Evolutionary conservation across 2,329 filamentous ascomycete genomes (phyloP).

Genomic region (Zarea fungicola): DNA sequence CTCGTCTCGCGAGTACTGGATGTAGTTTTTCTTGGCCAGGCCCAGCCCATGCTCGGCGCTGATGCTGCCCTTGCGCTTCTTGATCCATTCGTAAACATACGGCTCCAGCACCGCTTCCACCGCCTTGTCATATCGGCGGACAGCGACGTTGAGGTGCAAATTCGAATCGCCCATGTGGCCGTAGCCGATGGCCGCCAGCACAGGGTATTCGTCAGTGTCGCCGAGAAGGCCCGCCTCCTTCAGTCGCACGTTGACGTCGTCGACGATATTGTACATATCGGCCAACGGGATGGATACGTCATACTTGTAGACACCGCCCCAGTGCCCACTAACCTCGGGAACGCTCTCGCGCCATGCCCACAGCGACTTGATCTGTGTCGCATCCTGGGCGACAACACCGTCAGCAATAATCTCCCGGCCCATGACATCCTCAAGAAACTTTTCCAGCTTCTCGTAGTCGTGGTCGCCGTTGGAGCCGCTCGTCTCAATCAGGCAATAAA

Average conservation of each 20-base stretch:
- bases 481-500: constrained; percentile 96
- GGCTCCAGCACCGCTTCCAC: constrained; percentile 88
- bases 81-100: constrained; percentile 96
- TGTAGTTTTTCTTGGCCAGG: constrained; percentile 90
- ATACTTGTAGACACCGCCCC: constrained; percentile 97
- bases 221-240: constrained; percentile 70
- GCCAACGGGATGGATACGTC: constrained; percentile 89
- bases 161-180: constrained; percentile 98
- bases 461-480: constrained; percentile 92
- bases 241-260: constrained; percentile 73
- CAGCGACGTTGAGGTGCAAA: constrained; percentile 85
- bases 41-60: constrained; percentile 95
- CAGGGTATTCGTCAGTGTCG: constrained; percentile 68
- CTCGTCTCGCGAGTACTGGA: constrained; percentile 85
- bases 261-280: constrained; percentile 84
- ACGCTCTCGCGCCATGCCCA: constrained; percentile 95
- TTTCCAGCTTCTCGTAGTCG: constrained; percentile 84
- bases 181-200: constrained; percentile 88
- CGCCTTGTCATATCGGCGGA: constrained; percentile 74
- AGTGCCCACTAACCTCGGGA: constrained; percentile 81
- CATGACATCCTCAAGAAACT: constrained; percentile 90
- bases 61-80: constrained; percentile 82
- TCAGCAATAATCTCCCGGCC: constrained; percentile 78
- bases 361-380: constrained; percentile 78
- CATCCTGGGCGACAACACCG: constrained; percentile 87